These are phyloP conservation scores for Rhodotorula babjevae DNA, from an alignment of 768 basidiomycete genomes.

Conservation along the genomic window DNA sequence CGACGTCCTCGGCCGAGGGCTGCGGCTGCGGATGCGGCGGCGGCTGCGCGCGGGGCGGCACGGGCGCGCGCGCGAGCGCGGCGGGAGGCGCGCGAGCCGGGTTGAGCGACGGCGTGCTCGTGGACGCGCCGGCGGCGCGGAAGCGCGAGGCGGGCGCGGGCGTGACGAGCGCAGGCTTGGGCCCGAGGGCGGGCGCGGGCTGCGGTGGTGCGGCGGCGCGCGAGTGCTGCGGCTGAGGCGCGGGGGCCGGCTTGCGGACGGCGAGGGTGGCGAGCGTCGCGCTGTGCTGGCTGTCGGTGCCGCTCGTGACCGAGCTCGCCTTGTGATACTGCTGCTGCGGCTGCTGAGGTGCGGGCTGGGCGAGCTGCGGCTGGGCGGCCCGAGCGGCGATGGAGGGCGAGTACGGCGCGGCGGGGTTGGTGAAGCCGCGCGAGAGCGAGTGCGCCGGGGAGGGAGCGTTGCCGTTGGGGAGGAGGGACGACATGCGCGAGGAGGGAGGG, in stretches of 20 bases:
- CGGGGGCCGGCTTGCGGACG: not conserved
- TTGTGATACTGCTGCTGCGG: not conserved
- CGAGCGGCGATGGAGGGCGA: not conserved
- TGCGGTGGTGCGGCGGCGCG: not conserved
- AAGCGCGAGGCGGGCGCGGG: not conserved
- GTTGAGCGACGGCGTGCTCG: not conserved
- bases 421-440: not conserved
- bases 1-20: not conserved
- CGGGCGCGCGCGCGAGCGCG: not conserved
- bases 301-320: conserved; percentile 19
- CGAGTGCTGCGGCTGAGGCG: not conserved
- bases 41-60: too few species aligned
- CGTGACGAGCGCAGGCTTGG: too few species aligned
- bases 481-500: conserved; percentile 4
- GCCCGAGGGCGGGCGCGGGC: not conserved
- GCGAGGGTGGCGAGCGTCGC: conserved; percentile 20
- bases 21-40: too few species aligned
- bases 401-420: not conserved
- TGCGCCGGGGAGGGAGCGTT: not conserved
- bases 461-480: not conserved
- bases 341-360: too few species aligned
- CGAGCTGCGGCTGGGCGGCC: too few species aligned
- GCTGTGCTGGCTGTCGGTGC: conserved; percentile 16
- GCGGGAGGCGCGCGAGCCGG: too few species aligned
- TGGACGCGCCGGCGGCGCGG: not conserved